Percentiles rank a stretch among this genome's conserved stretches.
These are phyloP conservation scores for Pseudovirgaria hyperparasitica DNA, from an alignment of 2,329 filamentous ascomycete species.

Conservation along the genomic window DNA sequence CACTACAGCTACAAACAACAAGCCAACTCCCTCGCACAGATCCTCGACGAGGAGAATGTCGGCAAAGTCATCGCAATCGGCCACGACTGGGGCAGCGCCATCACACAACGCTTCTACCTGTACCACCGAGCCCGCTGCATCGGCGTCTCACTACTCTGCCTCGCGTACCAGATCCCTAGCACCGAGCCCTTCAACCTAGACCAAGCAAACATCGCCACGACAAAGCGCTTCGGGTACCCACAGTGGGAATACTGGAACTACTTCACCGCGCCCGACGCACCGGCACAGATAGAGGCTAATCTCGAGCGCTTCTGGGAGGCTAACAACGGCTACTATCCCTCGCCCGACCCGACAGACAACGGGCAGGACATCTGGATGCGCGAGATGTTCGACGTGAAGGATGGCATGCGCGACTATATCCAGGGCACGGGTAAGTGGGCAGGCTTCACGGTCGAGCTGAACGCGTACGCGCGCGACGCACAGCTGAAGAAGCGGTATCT, in stretches of 20 bases:
- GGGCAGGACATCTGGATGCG: constrained; percentile 18
- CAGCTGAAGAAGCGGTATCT: constrained; percentile 22
- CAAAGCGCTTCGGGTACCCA: constrained; percentile 24
- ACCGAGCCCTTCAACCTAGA: constrained; percentile 25
- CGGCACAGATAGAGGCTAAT: constrained; percentile 25
- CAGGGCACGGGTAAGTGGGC: constrained; percentile 6
- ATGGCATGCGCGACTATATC: constrained; percentile 20
- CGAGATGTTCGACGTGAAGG: constrained; percentile 23
- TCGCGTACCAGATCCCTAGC: constrained; percentile 27
- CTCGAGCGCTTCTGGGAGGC: constrained; percentile 25
- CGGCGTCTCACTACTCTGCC: constrained; percentile 31
- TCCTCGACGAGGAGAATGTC: constrained; percentile 14
- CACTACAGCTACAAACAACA: constrained; percentile 13
- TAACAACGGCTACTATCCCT: constrained; percentile 23
- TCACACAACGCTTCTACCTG: constrained; percentile 30
- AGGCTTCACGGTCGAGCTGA: constrained; percentile 8
- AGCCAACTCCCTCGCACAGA: constrained; percentile 14
- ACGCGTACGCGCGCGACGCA: constrained; percentile 20
- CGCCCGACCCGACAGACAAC: too few relatives aligned
- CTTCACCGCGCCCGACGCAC: constrained; percentile 28
- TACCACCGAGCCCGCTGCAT: constrained; percentile 27
- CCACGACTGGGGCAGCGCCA: constrained; percentile 37
- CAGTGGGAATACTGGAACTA: constrained; percentile 34
- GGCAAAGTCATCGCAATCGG: constrained; percentile 25
- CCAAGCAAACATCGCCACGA: constrained; percentile 16